Evolutionary conservation across 2,329 filamentous ascomycete genomes (phyloP), one percentile per base, ranked within the genome.

Genomic region (Bipolaris cookei): DNA sequence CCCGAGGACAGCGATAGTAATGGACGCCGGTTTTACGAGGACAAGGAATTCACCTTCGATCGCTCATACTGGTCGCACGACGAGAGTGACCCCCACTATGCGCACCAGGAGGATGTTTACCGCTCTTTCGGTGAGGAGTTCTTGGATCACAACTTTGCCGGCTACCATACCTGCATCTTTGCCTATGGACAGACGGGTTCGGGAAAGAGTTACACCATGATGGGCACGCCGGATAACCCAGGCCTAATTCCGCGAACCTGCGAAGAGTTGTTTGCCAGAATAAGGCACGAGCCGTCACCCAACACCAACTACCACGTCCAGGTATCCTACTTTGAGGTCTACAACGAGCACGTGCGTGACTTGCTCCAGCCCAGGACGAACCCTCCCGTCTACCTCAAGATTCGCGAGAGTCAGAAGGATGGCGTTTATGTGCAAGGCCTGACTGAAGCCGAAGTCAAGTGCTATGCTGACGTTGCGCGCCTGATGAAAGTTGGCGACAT

Each of bases 151-250:
- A 99, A 99, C 80, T 99, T 99, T 70, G 93, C 97, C 74, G 95
- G 95, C 63, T 99, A 99, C 80, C 94, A 99, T 78, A 99, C 95
- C 0, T 99, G 95, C 77, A 99, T 99, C 67, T 98, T 99, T 74
- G 95, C 95, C 59, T 98, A 99, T 72, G 95, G 95, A 10, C 95
- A 99, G 81, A 99, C 95, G 0, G 95, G 95, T 21, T 96, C 93
- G 0, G 95, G 95, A 49, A 99, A 99, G 81, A 96, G 91, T 75
- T 99, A 98, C 79, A 97, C 95, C 39, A 99, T 89, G 87, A 99
- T 99, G 95, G 95, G 95, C 41, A 88, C 84, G 1, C 81, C 88
- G 5, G 90, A 95, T 28, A 86, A 96, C 65, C 92, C 92, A 0
- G 95, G 95, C 4, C 83, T 99, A 53, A 99, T 99, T 64, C 95